Evolutionary conservation across 441 rosid genomes (phyloP), one percentile per base, ranked within the genome.

Genomic region (Flueggea neowawraea): DNA sequence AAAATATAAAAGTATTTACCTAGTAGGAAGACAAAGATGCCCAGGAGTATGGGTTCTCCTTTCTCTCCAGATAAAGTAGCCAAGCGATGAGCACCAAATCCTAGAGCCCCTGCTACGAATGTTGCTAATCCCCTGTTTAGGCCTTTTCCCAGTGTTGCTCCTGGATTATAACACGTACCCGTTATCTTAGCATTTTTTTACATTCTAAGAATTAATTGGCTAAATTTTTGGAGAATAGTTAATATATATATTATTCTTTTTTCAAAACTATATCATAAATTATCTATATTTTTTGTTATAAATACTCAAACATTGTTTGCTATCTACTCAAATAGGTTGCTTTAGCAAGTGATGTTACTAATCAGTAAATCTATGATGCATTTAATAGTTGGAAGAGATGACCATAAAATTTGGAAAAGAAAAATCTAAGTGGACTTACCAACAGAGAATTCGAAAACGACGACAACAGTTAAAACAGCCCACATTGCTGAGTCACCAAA

Each of bases 381-480:
- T 14, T 14, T 52, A 22, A 14, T 15, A 5, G 16, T 14, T 10
- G 16, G 17, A 3, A 22, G 28, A 22, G 28, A 22, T 6, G 22
- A 52, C 28, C 11, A 10, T 10, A 16, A 16, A 17, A 17, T 9
- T 8, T 14, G 13, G 22, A 14, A n/a, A n/a, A n/a, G n/a, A n/a
- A n/a, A n/a, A n/a, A n/a, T n/a, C n/a, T n/a, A n/a, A n/a, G n/a
- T n/a, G n/a, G n/a, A 58, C 71, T 57, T 60, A 86, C 98, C 96
- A 3, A 88, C 94, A 10, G 86, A 81, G 67, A 83, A 86, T 66
- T 92, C 98, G 17, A 86, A 92, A 62, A 90, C 89, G 39, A 88
- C 85, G 3, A 85, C 89, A 15, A 88, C 96, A 31, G 98, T 93
- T 70, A 93, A 82, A 9, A 90, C 80, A 54, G 92, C 92, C 97